Percentiles rank a stretch among this genome's conserved stretches.
Conservation (phyloP, 2,329 filamentous ascomycete species). For the Penicillium vulpinum region DNA sequence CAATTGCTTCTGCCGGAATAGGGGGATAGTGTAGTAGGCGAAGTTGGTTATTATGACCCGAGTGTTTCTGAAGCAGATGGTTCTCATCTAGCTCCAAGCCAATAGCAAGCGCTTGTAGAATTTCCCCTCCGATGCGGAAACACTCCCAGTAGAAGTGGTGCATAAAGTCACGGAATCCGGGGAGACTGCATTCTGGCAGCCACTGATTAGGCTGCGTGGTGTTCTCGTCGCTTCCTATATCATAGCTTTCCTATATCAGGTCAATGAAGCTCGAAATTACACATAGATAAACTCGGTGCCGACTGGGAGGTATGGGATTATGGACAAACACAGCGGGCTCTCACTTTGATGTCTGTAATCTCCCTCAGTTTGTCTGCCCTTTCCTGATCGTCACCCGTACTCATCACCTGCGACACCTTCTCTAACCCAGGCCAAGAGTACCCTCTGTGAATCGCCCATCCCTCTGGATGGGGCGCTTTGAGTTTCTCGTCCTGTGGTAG, state of each 20-base stretch:
- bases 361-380: constrained; percentile 46
- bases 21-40: constrained; percentile 61
- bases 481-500: constrained; percentile 49
- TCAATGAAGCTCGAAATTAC: not conserved
- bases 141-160: constrained; percentile 53
- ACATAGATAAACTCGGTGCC: not conserved
- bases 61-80: constrained; percentile 53
- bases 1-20: constrained; percentile 47
- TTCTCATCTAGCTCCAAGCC: constrained; percentile 51
- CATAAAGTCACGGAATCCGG: constrained; percentile 52
- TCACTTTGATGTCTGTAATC: constrained; percentile 55
- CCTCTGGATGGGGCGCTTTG: constrained; percentile 52
- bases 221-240: constrained; percentile 53
- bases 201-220: constrained; percentile 52
- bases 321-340: constrained; percentile 9
- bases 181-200: constrained; percentile 48
- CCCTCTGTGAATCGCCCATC: constrained; percentile 54
- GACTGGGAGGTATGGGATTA: not conserved
- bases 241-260: constrained; percentile 50
- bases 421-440: constrained; percentile 58
- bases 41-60: constrained; percentile 59
- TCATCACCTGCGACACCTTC: constrained; percentile 53
- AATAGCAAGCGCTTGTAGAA: constrained; percentile 50
- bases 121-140: constrained; percentile 44
- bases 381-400: constrained; percentile 44